phyloP scores from a whole-genome alignment of 176 grass and related monocot genomes.

The barley (Hordeum vulgare) region MorexV3_pseudomolecules_assembly NC_058518.1:482035893-482036392 shows the following conservation, averaged over 20 bases:
- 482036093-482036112: constrained; percentile 80
- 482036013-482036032: constrained; percentile 57
- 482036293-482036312: too few species aligned
- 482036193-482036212: too few species aligned
- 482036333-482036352: too few species aligned
- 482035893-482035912: background rate
- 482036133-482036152: background rate
- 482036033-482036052: constrained; percentile 50
- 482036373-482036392: too few species aligned
- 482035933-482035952: constrained; percentile 14
- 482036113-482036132: constrained; percentile 74
- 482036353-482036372: too few species aligned
- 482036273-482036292: too few species aligned
- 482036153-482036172: too few species aligned
- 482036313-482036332: too few species aligned
- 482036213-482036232: too few species aligned
- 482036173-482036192: too few species aligned
- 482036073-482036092: constrained; percentile 62
- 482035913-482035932: background rate
- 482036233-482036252: too few species aligned
- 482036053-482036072: constrained; percentile 75
- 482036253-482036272: too few species aligned
- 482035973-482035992: constrained; percentile 83
- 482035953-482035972: constrained; percentile 34
- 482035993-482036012: constrained; percentile 76